phyloP scores from a whole-genome alignment of 192 early-diverging fungal species.

The Oehlia diaphana region DNA sequence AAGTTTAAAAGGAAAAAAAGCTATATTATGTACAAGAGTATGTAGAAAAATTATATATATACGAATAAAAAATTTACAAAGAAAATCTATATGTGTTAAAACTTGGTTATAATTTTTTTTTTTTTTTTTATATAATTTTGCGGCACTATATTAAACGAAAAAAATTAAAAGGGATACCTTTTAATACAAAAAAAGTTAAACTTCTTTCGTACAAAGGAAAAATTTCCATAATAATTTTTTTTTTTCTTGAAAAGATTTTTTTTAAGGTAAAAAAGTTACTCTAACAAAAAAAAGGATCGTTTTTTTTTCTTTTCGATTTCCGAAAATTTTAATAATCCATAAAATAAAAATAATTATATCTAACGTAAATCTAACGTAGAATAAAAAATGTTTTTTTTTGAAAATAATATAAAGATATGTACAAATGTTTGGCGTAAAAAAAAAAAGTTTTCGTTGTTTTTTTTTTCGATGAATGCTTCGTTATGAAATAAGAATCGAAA shows the following conservation, averaged over 20 bases:
- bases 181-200: too few relatives aligned
- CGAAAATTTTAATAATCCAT: not conserved
- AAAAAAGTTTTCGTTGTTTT: not conserved
- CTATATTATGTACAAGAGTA: too few relatives aligned
- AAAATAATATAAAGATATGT: too few relatives aligned
- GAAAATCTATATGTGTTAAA: not conserved
- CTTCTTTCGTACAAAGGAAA: not conserved
- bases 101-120: not conserved
- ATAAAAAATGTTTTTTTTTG: too few relatives aligned
- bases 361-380: too few relatives aligned
- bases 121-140: not conserved
- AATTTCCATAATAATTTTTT: not conserved
- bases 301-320: not conserved
- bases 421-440: too few relatives aligned
- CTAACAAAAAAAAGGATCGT: not conserved
- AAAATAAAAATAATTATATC: not conserved
- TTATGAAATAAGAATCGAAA: not conserved
- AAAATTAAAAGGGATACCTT: not conserved
- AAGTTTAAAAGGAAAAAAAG: not conserved
- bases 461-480: not conserved
- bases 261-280: not conserved
- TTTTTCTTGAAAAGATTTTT: not conserved
- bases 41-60: not conserved
- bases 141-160: slow-evolving; percentile 9
- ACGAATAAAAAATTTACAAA: not conserved